Evolutionary conservation across 2,329 filamentous ascomycete genomes (phyloP).

Genomic region (Penicillium sp.): DNA sequence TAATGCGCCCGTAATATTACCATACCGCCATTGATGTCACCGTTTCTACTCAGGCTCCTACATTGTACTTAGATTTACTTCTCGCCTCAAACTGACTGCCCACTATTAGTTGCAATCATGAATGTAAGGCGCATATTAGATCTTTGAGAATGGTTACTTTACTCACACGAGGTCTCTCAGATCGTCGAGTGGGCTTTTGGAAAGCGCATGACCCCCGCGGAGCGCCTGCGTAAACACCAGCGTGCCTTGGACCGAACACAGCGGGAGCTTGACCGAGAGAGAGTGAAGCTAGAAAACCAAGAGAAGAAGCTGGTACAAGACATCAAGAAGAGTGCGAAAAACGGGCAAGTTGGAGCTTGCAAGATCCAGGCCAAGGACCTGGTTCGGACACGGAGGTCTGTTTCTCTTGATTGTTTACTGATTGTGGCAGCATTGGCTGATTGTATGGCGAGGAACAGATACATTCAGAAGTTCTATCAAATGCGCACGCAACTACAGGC

Average conservation of each 20-base stretch:
- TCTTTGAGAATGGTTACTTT: neutral
- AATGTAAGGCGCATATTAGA: conserved; percentile 36
- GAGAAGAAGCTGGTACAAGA: conserved; percentile 95
- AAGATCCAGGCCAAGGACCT: conserved; percentile 98
- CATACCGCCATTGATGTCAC: conserved; percentile 29
- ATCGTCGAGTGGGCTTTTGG: conserved; percentile 99
- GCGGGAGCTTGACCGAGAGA: conserved; percentile 89
- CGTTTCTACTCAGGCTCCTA: conserved; percentile 8
- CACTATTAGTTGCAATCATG: conserved; percentile 27
- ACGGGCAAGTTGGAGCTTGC: conserved; percentile 95
- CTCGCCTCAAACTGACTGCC: neutral
- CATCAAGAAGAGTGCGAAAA: conserved; percentile 98
- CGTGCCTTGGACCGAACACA: conserved; percentile 96
- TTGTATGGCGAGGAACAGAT: conserved; percentile 52
- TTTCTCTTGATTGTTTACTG: neutral
- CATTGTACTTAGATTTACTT: conserved; percentile 6
- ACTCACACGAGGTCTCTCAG: conserved; percentile 48
- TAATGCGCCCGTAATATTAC: conserved; percentile 14
- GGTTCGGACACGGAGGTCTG: conserved; percentile 78
- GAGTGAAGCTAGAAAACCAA: conserved; percentile 94
- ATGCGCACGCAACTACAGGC: conserved; percentile 98
- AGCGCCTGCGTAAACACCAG: conserved; percentile 69
- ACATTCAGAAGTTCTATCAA: conserved; percentile 96
- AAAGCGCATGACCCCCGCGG: conserved; percentile 95
- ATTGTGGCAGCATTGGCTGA: conserved; percentile 1